phyloP scores from a whole-genome alignment of 1,284 basidiomycete species.

The Taiwanofungus camphoratus region DNA sequence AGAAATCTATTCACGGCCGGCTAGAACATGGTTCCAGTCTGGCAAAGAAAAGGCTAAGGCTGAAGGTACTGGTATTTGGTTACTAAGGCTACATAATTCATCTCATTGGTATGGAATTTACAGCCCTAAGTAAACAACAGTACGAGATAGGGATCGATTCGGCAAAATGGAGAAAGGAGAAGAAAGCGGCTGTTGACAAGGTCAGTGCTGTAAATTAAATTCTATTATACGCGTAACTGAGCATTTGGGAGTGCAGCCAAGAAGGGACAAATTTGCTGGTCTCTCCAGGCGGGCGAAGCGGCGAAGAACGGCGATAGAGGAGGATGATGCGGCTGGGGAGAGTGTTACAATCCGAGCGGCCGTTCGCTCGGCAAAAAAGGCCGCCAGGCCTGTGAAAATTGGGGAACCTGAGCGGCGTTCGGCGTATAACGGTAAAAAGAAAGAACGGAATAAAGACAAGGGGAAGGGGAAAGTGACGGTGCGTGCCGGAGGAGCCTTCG shows the following conservation, averaged over 20 bases:
- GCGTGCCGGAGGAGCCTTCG: conserved; percentile 23
- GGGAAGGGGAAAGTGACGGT: conserved; percentile 13
- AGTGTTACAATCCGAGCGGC: conserved; percentile 58
- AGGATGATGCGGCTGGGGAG: conserved; percentile 62
- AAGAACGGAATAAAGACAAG: conserved; percentile 20
- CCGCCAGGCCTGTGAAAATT: conserved; percentile 53
- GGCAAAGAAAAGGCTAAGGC: conserved; percentile 79
- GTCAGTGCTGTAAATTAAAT: conserved; percentile 15
- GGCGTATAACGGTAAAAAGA: conserved; percentile 16
- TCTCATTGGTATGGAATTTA: conserved; percentile 4
- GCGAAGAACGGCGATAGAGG: conserved; percentile 79
- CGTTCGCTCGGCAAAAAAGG: conserved; percentile 83
- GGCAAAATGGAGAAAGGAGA: conserved; percentile 20
- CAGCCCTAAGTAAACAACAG: conserved; percentile 69
- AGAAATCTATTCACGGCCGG: conserved; percentile 94
- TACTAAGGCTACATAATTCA: neutral
- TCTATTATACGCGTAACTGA: too few relatives aligned
- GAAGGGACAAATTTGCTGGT: conserved; percentile 78
- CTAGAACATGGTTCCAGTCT: conserved; percentile 96
- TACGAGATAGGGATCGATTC: conserved; percentile 53
- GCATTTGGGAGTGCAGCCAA: conserved; percentile 35
- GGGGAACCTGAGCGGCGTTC: conserved; percentile 30
- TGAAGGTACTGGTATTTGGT: conserved; percentile 65
- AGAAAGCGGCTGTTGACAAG: conserved; percentile 28
- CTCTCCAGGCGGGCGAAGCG: conserved; percentile 81